A percentile compares a stretch with the other conserved stretches of the same genome.
phyloP scores from a whole-genome alignment of 176 grass and related monocot species.

The Aegilops speltoides region DNA sequence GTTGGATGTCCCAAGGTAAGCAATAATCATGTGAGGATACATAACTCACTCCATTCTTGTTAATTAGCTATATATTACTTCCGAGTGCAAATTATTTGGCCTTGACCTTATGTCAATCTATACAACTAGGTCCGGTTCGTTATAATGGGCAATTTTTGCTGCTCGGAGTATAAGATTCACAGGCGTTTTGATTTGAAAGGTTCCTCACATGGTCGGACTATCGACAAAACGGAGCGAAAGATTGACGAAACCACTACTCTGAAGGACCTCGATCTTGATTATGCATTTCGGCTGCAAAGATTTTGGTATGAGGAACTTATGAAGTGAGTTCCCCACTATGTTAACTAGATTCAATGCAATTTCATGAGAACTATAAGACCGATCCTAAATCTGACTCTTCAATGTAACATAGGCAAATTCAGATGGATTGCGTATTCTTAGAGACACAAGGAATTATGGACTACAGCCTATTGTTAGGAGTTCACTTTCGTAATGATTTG shows the following conservation, averaged over 20 bases:
- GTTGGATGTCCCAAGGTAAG: conserved; percentile 71
- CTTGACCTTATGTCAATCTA: conserved; percentile 1
- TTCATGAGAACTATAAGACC: background rate
- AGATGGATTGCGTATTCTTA: conserved; percentile 65
- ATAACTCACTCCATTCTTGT: background rate
- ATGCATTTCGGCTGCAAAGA: conserved; percentile 59
- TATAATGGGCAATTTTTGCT: conserved; percentile 73
- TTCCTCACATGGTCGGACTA: conserved; percentile 65
- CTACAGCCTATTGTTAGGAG: conserved; percentile 67
- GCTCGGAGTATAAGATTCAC: conserved; percentile 69
- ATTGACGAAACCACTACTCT: conserved; percentile 65
- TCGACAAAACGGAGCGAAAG: conserved; percentile 50
- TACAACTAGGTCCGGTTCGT: conserved; percentile 59
- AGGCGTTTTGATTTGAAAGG: conserved; percentile 78
- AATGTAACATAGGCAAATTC: conserved; percentile 56
- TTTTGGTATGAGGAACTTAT: conserved; percentile 58
- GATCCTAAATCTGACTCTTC: conserved; percentile 12
- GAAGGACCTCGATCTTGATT: conserved; percentile 70
- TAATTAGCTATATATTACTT: background rate
- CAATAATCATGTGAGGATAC: background rate
- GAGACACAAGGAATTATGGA: conserved; percentile 80
- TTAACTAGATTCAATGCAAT: background rate
- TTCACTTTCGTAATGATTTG: conserved; percentile 65
- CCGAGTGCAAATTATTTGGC: background rate
- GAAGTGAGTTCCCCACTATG: conserved; percentile 45